phyloP scores from a whole-genome alignment of 148 eudicot genomes.

The Dysphania ambrosioides region DNA sequence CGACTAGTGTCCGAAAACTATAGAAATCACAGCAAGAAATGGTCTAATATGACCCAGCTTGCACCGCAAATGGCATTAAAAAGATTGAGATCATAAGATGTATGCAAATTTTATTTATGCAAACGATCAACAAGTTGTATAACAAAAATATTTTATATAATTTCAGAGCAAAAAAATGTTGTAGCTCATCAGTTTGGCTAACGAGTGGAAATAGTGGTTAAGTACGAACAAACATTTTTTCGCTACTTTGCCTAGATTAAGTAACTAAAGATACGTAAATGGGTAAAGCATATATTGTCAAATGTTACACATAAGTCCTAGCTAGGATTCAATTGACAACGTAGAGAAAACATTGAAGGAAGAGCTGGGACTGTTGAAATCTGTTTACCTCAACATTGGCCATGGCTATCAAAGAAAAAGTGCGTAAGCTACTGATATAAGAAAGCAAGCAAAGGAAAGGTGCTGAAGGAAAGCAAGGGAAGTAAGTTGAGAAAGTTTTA shows the following conservation, averaged over 20 bases:
- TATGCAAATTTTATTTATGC: neutral
- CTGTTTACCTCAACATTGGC: conserved; percentile 29
- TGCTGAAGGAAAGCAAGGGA: neutral
- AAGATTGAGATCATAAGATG: too few species aligned
- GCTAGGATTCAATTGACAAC: too few species aligned
- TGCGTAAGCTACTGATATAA: conserved; percentile 3
- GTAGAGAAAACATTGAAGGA: neutral
- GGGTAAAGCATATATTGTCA: too few species aligned
- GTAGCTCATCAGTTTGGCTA: too few species aligned
- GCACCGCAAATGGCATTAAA: neutral
- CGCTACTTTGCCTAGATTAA: neutral
- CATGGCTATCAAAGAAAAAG: conserved; percentile 16
- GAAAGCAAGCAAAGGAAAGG: neutral
- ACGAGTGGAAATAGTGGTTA: too few species aligned
- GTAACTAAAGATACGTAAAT: too few species aligned
- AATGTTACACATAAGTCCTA: too few species aligned
- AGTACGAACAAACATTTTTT: too few species aligned
- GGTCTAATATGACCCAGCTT: neutral
- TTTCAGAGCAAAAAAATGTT: too few species aligned
- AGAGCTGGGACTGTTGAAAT: neutral
- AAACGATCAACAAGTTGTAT: neutral
- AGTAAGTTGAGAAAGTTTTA: conserved; percentile 9
- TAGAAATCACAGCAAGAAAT: too few species aligned
- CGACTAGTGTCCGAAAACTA: neutral
- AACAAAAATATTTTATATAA: too few species aligned